A percentile compares a stretch with the other conserved stretches of the same genome.
Conservation (phyloP, 2,329 filamentous ascomycete species). For the Trichophyton schoenleinii region DNA sequence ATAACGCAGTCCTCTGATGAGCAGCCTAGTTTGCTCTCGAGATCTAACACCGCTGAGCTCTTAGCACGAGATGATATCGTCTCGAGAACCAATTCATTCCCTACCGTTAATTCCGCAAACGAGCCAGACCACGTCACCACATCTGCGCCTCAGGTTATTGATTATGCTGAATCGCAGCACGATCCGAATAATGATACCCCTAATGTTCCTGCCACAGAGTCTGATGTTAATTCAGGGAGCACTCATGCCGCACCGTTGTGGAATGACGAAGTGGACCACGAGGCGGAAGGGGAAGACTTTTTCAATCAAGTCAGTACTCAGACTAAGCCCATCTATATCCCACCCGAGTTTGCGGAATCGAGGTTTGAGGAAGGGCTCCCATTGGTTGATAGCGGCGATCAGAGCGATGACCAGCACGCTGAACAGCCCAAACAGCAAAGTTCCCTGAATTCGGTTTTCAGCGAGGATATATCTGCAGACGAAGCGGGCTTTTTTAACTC, state of each 20-base stretch:
- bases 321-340: slow-evolving; percentile 28
- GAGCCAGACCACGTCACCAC: background rate
- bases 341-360: slow-evolving; percentile 36
- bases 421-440: slow-evolving; percentile 19
- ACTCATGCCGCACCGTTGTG: background rate
- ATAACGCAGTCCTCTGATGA: background rate
- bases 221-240: background rate
- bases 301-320: slow-evolving; percentile 41
- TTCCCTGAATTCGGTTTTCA: slow-evolving; percentile 26
- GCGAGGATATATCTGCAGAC: slow-evolving; percentile 26
- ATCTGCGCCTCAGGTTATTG: background rate
- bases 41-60: background rate
- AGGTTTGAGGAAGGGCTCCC: slow-evolving; percentile 61
- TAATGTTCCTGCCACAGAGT: background rate
- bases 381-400: slow-evolving; percentile 36
- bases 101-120: slow-evolving; percentile 3
- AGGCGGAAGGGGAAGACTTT: slow-evolving; percentile 45
- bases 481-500: slow-evolving; percentile 28
- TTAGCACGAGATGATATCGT: slow-evolving; percentile 2
- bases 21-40: background rate
- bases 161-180: background rate
- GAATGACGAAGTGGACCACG: slow-evolving; percentile 37
- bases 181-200: background rate
- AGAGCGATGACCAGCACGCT: slow-evolving; percentile 14
- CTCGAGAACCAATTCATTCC: slow-evolving; percentile 9